These are phyloP conservation scores for Plasmodium malariae DNA, from an alignment of 169 alveolate species.

Conservation along the genomic window DNA sequence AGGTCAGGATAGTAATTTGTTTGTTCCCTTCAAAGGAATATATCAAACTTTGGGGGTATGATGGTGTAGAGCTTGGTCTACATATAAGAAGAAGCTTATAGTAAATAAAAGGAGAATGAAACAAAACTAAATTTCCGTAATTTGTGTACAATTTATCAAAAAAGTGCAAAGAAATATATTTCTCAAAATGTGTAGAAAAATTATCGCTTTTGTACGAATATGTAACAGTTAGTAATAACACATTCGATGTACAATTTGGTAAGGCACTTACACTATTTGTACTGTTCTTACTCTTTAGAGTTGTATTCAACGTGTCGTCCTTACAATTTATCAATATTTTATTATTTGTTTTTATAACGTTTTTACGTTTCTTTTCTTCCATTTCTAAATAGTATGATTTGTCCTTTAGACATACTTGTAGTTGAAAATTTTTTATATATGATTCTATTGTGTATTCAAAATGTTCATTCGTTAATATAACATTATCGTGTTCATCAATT, in stretches of 20 bases:
- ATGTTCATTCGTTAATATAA: constrained; percentile 42
- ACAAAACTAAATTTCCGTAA: constrained; percentile 4
- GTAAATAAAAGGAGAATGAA: constrained; percentile 30
- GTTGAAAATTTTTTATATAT: neutral
- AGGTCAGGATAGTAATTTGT: neutral
- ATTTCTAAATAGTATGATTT: constrained; percentile 37
- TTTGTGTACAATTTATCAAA: constrained; percentile 7
- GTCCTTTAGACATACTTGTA: constrained; percentile 19
- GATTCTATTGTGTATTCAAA: constrained; percentile 29
- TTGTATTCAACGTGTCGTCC: neutral
- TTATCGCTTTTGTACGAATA: constrained; percentile 22
- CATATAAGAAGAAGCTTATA: constrained; percentile 32
- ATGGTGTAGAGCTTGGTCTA: too few species aligned
- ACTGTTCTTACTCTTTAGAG: neutral
- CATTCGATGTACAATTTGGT: neutral
- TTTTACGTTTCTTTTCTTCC: constrained; percentile 9
- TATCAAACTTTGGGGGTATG: neutral
- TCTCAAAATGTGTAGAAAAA: constrained; percentile 8
- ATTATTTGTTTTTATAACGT: constrained; percentile 24
- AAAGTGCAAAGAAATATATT: constrained; percentile 23
- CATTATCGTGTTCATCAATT: constrained; percentile 53
- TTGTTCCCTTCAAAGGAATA: constrained; percentile 13
- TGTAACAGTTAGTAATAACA: constrained; percentile 1
- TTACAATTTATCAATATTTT: constrained; percentile 21
- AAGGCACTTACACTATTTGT: neutral